Base-by-base conservation (phyloP, 495 filamentous ascomycete genomes). In the Aspergillus bertholletiae region DNA sequence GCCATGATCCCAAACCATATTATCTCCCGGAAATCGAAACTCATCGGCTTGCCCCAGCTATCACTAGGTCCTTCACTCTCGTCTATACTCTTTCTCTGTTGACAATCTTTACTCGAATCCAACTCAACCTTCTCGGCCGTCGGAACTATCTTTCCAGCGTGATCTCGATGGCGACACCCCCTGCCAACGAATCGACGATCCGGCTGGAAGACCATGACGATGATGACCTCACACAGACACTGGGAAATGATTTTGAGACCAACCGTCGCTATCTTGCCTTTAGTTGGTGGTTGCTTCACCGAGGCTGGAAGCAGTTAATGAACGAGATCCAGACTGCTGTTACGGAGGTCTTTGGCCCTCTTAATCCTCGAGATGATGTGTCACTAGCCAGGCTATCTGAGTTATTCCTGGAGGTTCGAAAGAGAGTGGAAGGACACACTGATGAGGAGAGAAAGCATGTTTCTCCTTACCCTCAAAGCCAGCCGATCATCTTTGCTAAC, bases 271-370 rank as follows among this genome's bases (percentile, higher is more conserved):
- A 97, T 66, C 80, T 99, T 32, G 91, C 90, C 48, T 96, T 97
- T 70, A 93, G 88, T 65, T 99, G 95, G 95, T 97, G 94, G 94
- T 75, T 99, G 21, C 79, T 99, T 39, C 90, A 97, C 72, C 84
- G 85, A 34, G 94, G 94, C 52, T 96, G 90, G 86, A 85, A 84
- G 54, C 79, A 87, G 43, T 73, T 97, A 51, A 86, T 88, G 83
- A 75, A 82, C 51, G 86, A 85, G 51, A 90, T 99, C 35, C 85
- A 88, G 60, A 66, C 70, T 2, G 88, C 90, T 1, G 94, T 97
- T 20, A 86, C 85, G 58, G 87, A 96, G 50, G 86, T 90, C 23
- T 97, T 96, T 67, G 89, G 90, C 1, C 74, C 85, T 48, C 73
- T 96, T 34, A 92, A 88, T 60, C 89, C 90, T n/a, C 82, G 92